These are phyloP conservation scores for Citrus australasica DNA, from an alignment of 345 rosid species.

Conservation along the genomic window DNA sequence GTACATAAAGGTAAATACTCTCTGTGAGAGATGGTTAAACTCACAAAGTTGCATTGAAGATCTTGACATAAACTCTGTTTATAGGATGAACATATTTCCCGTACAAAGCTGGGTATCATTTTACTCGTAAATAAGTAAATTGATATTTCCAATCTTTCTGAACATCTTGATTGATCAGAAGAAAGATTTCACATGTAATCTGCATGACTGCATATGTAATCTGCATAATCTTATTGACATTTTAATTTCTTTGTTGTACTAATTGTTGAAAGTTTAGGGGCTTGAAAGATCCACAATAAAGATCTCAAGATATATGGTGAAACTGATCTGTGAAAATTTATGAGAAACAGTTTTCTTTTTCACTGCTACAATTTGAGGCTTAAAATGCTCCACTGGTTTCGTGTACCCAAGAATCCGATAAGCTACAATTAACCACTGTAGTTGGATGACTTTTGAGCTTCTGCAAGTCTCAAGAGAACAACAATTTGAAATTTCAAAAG, in stretches of 20 bases:
- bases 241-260: no score
- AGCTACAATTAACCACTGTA: neutral
- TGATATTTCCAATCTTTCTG: no score
- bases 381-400: neutral
- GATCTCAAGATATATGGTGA: neutral
- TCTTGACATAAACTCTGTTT: neutral
- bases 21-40: neutral
- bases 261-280: neutral
- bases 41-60: neutral
- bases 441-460: neutral
- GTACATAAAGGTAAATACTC: neutral
- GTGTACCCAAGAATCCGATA: neutral
- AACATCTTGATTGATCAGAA: no score
- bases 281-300: neutral
- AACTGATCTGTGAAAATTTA: neutral
- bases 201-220: no score
- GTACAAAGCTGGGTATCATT: no score
- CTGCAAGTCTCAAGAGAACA: neutral
- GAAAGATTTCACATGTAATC: no score
- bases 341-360: neutral
- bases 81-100: neutral
- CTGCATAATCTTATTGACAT: no score
- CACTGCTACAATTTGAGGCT: neutral
- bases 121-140: no score
- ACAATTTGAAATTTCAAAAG: neutral